Conservation (phyloP, 106 monocot species). For the Apostasia shenzhenica region DNA sequence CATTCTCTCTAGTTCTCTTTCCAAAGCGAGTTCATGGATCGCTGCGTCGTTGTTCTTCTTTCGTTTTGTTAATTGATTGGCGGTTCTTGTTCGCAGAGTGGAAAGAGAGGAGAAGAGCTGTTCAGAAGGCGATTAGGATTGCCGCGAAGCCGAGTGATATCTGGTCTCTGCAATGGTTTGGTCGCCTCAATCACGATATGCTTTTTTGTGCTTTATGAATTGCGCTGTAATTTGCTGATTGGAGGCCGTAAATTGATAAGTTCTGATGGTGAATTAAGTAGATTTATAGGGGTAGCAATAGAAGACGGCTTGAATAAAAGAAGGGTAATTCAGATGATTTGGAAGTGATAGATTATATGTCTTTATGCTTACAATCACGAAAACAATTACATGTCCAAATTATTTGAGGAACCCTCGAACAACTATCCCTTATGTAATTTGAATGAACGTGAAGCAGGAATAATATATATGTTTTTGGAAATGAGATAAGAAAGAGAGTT, state of each 20-base stretch:
- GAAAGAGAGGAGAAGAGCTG: slow-evolving; percentile 92
- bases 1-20: not conserved
- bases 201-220: not conserved
- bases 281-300: too few relatives aligned
- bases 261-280: too few relatives aligned
- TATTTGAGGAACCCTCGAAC: too few relatives aligned
- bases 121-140: slow-evolving; percentile 94
- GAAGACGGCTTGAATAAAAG: too few relatives aligned
- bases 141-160: slow-evolving; percentile 92
- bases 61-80: not conserved
- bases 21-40: not conserved
- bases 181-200: not conserved
- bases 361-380: too few relatives aligned
- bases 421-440: too few relatives aligned
- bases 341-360: too few relatives aligned
- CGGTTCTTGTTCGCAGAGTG: slow-evolving; percentile 49
- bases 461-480: too few relatives aligned
- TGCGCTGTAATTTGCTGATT: not conserved
- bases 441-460: too few relatives aligned
- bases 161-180: slow-evolving; percentile 86
- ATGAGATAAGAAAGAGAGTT: too few relatives aligned
- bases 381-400: too few relatives aligned
- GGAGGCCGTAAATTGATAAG: not conserved
- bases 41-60: not conserved
- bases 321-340: too few relatives aligned